These are phyloP conservation scores for Fusarium protoensiforme DNA, from an alignment of 2,329 filamentous ascomycete genomes.

Conservation along the genomic window DNA sequence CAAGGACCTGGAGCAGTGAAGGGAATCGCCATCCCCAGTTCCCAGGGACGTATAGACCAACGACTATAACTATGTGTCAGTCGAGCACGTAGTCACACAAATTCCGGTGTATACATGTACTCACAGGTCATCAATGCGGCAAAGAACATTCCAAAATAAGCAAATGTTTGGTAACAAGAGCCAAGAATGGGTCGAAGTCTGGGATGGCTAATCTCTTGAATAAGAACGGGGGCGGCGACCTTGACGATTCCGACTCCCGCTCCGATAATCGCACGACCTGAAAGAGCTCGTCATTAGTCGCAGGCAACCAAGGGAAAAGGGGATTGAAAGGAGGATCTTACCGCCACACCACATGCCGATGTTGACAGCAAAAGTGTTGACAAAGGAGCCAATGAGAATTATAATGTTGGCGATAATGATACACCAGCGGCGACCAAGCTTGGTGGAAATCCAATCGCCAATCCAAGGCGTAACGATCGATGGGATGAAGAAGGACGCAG, in stretches of 20 bases:
- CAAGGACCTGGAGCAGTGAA: not conserved
- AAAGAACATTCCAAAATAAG: not conserved
- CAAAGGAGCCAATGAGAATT: not conserved
- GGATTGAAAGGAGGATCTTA: too few species aligned
- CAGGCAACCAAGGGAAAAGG: rapidly evolving
- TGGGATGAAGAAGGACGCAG: too few species aligned
- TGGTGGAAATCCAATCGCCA: too few species aligned
- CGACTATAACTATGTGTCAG: not conserved
- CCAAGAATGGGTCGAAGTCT: not conserved
- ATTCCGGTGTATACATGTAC: not conserved
- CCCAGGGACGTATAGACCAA: not conserved
- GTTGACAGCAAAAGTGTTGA: not conserved
- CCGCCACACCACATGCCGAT: not conserved
- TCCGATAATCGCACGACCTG: not conserved
- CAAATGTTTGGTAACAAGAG: too few species aligned
- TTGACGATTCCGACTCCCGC: not conserved
- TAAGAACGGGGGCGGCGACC: not conserved
- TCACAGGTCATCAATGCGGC: not conserved
- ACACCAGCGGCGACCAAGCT: too few species aligned
- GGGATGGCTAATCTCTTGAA: not conserved
- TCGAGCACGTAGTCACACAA: not conserved
- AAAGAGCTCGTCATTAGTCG: too few species aligned
- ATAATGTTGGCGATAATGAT: too few species aligned
- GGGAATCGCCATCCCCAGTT: not conserved
- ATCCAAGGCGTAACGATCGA: too few species aligned